Base-by-base conservation (phyloP, 148 eudicot species). In the Heliosperma pusillum region DNA sequence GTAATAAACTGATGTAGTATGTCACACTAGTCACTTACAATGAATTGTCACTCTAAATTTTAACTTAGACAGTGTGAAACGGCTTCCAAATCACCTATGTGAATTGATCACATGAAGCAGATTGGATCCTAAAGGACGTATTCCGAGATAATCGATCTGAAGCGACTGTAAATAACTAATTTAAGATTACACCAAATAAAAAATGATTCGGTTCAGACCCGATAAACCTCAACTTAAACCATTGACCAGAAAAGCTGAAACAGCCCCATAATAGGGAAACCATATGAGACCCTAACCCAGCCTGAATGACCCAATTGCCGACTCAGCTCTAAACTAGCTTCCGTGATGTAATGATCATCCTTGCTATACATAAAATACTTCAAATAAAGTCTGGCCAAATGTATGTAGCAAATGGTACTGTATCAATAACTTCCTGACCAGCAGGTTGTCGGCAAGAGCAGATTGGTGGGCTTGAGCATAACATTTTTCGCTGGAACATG, bases 401-500 rank as follows among this genome's bases (percentile, higher is more conserved):
- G 59, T 13, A 21, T 56, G 33, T 74, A 17, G 68, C 50, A 50
- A 17, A 64, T 27, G 29, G 27, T 3, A 52, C 33, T 64, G 16
- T 58, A 60, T 24, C 55, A 33, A 50, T 33, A 20, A 58, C 25
- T 17, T 47, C 73, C 58, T 22, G 21, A 29, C 11, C 8, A 40
- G 26, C 82, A 92, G 93, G 95, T 90, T 10, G 78, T 87, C 76
- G 95, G 92, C 26, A 87, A 74, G 83, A 85, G 88, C 79, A 86
- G 67, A 8, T 63, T 83, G 77, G 55, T 88, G 1, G 97, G 95
- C 6, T 64, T 92, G 76, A 71, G 74, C 75, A 88, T 92, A 83
- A 87, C 91, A 20, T 87, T 88, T 83, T 87, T 92, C 75, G 90
- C 89, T 8, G 97, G 97, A 9, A 66, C 73, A 47, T 93, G 93